Evolutionary conservation across 129 eudicot species (phyloP).

Genomic region (Deinandra increscens): DNA sequence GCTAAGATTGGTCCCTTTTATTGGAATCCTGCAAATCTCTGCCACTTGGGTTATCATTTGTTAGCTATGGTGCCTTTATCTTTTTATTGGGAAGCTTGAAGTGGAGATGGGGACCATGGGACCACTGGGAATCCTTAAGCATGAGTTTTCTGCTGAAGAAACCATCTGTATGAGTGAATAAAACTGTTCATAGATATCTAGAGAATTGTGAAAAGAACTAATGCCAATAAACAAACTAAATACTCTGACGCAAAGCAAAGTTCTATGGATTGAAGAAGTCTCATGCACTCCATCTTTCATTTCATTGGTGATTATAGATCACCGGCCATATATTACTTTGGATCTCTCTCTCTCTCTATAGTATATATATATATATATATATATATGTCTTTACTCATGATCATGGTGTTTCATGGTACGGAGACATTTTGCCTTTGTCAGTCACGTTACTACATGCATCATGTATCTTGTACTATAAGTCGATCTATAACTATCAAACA

Average conservation of each 20-base stretch:
- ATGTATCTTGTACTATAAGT: background rate
- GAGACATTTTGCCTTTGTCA: conserved; percentile 28
- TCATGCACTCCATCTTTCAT: background rate
- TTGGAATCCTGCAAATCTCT: background rate
- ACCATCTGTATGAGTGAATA: background rate
- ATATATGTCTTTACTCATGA: no score
- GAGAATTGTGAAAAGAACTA: background rate
- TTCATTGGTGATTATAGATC: conserved; percentile 29
- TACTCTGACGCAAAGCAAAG: conserved; percentile 8
- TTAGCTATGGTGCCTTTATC: background rate
- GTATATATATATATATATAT: no score
- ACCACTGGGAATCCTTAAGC: conserved; percentile 13
- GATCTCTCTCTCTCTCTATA: conserved; percentile 19
- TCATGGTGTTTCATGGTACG: conserved; percentile 10
- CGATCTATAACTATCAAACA: no score
- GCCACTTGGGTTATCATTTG: conserved; percentile 15
- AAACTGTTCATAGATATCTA: background rate
- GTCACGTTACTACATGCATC: conserved; percentile 11
- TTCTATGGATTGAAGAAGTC: conserved; percentile 3
- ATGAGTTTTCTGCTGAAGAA: conserved; percentile 13
- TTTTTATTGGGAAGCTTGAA: conserved; percentile 12
- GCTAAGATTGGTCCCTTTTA: background rate
- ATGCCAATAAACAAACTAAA: background rate
- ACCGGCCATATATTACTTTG: no score
- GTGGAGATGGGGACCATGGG: conserved; percentile 33